Percentiles rank a stretch among this genome's conserved stretches.
Evolutionary conservation across 345 rosid species (phyloP).

Genomic region (Gynandropsis gynandra): DNA sequence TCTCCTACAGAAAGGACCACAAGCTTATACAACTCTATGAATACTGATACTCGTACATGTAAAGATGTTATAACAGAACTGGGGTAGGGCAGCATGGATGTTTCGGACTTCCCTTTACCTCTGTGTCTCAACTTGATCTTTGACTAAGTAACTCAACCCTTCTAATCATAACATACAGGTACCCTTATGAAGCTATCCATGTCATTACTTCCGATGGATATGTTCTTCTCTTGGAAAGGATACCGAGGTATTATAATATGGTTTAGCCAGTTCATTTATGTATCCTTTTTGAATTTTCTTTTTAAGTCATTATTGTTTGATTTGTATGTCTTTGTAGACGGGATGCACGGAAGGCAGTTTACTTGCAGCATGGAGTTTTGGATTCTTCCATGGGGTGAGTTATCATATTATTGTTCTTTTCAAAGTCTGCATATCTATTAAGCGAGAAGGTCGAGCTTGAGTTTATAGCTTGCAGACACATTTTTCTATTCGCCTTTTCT

Average conservation of each 20-base stretch:
- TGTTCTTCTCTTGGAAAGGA: conserved; percentile 88
- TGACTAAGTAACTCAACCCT: neutral
- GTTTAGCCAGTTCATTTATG: neutral
- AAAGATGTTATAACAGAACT: conserved; percentile 93
- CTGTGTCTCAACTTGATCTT: conserved; percentile 6
- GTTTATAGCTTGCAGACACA: neutral
- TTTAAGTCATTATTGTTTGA: conserved; percentile 14
- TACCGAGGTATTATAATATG: conserved; percentile 59
- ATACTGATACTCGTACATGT: conserved; percentile 91
- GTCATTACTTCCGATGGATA: conserved; percentile 92
- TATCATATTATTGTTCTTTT: conserved; percentile 10
- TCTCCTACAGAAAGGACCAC: conserved; percentile 41
- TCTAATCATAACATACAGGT: conserved; percentile 41
- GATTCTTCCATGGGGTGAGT: conserved; percentile 98
- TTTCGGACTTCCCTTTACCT: conserved; percentile 3
- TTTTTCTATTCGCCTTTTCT: neutral
- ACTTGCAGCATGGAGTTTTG: conserved; percentile 82
- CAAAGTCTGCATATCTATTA: neutral
- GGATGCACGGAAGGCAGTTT: conserved; percentile 84
- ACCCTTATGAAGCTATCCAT: conserved; percentile 89
- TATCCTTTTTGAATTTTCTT: neutral
- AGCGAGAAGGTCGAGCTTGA: conserved; percentile 7
- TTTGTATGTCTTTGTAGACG: conserved; percentile 45
- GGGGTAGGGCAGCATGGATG: conserved; percentile 44
- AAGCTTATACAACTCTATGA: conserved; percentile 52